Evolutionary conservation across 2,329 filamentous ascomycete species (phyloP).

Genomic region (Aspergillus sp.): DNA sequence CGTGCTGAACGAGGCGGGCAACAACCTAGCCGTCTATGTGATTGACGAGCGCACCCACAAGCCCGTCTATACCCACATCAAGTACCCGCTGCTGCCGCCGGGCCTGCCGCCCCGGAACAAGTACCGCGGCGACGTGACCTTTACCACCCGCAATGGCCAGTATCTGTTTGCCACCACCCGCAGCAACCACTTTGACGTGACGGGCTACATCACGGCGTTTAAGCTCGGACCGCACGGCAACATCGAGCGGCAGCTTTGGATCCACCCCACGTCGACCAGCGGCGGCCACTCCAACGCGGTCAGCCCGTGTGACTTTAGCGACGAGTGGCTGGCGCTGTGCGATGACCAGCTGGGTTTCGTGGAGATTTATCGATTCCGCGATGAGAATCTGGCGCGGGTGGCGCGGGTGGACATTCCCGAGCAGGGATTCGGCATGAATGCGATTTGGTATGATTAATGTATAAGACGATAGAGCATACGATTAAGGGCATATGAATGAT

Average conservation of each 20-base stretch:
- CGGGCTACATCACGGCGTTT: slow-evolving; percentile 82
- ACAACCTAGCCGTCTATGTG: slow-evolving; percentile 76
- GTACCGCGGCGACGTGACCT: slow-evolving; percentile 84
- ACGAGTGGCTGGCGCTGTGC: slow-evolving; percentile 87
- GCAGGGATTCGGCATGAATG: slow-evolving; percentile 94
- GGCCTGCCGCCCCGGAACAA: slow-evolving; percentile 52
- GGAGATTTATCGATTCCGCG: slow-evolving; percentile 83
- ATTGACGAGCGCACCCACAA: slow-evolving; percentile 71
- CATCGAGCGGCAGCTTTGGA: slow-evolving; percentile 74
- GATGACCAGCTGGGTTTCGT: slow-evolving; percentile 86
- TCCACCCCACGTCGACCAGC: slow-evolving; percentile 82
- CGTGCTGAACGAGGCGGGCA: slow-evolving; percentile 86
- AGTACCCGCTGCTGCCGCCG: slow-evolving; percentile 76
- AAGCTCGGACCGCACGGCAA: slow-evolving; percentile 65
- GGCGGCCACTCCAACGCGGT: slow-evolving; percentile 88
- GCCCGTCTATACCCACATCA: slow-evolving; percentile 74
- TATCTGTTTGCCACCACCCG: slow-evolving; percentile 86
- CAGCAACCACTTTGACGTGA: slow-evolving; percentile 71
- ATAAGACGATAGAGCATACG: not conserved
- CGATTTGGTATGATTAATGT: slow-evolving; percentile 81
- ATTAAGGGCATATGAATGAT: not conserved
- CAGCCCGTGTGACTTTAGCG: slow-evolving; percentile 76
- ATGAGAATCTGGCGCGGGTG: slow-evolving; percentile 76
- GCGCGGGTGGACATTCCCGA: slow-evolving; percentile 75
- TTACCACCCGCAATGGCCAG: slow-evolving; percentile 64